Evolutionary conservation across 305 asterid genomes (phyloP).

Genomic region (Fraxinus sp.): DNA sequence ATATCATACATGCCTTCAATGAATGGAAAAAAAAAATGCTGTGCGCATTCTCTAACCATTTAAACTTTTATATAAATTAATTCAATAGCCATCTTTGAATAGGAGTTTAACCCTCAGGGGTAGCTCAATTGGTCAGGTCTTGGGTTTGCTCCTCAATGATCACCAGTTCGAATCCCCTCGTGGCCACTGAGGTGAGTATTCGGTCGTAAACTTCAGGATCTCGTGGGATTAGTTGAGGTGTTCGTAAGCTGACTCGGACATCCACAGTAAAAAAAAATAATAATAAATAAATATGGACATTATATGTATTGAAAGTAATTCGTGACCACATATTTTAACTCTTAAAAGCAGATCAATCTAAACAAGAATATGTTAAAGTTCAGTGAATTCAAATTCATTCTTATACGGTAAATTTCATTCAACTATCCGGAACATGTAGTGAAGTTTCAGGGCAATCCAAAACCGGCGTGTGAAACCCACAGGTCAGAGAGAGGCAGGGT

Average conservation of each 20-base stretch:
- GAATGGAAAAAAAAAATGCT: background rate
- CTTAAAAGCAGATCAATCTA: background rate
- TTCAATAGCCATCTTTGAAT: background rate
- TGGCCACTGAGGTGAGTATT: no score
- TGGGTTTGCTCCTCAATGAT: no score
- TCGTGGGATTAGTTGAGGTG: no score
- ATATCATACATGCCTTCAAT: background rate
- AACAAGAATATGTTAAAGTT: background rate
- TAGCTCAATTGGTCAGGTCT: no score
- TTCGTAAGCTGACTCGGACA: no score
- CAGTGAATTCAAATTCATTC: background rate
- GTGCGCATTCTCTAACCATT: background rate
- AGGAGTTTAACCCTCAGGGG: no score
- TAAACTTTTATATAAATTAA: no score
- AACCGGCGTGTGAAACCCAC: background rate
- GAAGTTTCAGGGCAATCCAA: background rate
- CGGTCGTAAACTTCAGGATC: no score
- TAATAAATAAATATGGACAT: background rate
- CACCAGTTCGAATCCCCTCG: no score
- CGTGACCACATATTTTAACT: background rate
- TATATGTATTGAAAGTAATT: background rate
- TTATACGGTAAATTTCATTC: background rate
- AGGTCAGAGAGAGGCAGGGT: background rate
- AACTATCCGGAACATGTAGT: background rate
- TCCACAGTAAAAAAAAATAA: no score